Conservation (phyloP, 805 yeast species). For the Ogataea wickerhamii region DNA sequence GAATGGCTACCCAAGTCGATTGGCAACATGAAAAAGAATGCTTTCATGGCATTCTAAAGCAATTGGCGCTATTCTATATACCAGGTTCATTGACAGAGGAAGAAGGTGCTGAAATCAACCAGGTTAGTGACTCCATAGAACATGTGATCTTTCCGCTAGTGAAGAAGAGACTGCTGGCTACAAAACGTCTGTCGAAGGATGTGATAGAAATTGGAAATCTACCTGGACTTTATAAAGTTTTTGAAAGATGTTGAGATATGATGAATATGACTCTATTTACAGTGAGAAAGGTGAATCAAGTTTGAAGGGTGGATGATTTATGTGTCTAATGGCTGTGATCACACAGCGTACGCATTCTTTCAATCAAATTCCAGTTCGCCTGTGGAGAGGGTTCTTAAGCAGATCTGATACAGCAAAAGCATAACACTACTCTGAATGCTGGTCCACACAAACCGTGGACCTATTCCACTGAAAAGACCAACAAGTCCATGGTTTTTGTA, state of each 20-base stretch:
- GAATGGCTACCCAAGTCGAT: constrained; percentile 55
- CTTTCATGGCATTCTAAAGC: constrained; percentile 57
- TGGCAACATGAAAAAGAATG: constrained; percentile 71
- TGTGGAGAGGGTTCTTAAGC: constrained; percentile 49
- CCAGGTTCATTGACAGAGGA: constrained; percentile 51
- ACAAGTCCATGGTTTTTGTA: constrained; percentile 69
- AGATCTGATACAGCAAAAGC: constrained; percentile 81
- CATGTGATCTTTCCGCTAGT: constrained; percentile 61
- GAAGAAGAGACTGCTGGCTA: constrained; percentile 61
- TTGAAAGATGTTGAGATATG: constrained; percentile 72
- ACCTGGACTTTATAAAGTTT: constrained; percentile 87
- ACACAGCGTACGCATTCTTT: no score
- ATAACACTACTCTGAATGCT: constrained; percentile 91
- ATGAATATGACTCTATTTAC: no score
- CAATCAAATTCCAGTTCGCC: constrained; percentile 21
- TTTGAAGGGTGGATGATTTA: no score
- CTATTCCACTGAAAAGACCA: constrained; percentile 91
- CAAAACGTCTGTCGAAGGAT: constrained; percentile 46
- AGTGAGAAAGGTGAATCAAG: no score
- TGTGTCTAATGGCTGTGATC: no score
- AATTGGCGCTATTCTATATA: constrained; percentile 67
- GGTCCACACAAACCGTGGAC: constrained; percentile 96
- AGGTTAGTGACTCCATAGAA: constrained; percentile 43
- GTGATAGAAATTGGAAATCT: constrained; percentile 84
- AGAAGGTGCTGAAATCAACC: constrained; percentile 27